Evolutionary conservation across 2,329 filamentous ascomycete species (phyloP).

Genomic region (Coniosporium tulheliwenetii): DNA sequence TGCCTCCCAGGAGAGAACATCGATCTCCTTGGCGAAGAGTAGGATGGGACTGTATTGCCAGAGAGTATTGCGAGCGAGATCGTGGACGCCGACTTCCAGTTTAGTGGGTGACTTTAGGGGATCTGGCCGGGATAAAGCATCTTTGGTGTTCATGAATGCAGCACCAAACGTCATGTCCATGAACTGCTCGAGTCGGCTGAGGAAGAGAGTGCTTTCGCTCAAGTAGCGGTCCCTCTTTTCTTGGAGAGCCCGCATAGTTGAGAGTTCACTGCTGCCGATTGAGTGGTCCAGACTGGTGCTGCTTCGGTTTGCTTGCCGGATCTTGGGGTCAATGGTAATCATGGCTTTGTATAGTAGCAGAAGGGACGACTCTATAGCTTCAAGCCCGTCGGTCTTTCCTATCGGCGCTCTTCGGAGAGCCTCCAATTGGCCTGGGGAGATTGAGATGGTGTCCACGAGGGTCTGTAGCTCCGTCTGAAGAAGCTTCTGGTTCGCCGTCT

Average conservation of each 20-base stretch:
- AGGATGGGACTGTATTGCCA: constrained; percentile 84
- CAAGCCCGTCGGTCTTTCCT: constrained; percentile 53
- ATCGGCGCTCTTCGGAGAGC: constrained; percentile 60
- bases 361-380: constrained; percentile 62
- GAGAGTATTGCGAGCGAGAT: constrained; percentile 53
- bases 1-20: constrained; percentile 64
- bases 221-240: constrained; percentile 89
- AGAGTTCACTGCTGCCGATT: constrained; percentile 57
- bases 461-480: constrained; percentile 79
- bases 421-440: constrained; percentile 60
- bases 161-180: constrained; percentile 69
- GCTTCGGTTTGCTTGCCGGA: constrained; percentile 38
- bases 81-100: constrained; percentile 54
- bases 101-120: constrained; percentile 37
- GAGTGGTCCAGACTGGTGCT: constrained; percentile 31
- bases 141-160: constrained; percentile 54
- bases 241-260: constrained; percentile 83
- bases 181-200: constrained; percentile 65
- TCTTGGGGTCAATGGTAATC: constrained; percentile 77
- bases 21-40: constrained; percentile 76
- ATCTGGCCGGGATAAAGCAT: constrained; percentile 36
- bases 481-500: constrained; percentile 91
- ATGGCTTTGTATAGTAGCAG: constrained; percentile 82
- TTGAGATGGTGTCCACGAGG: constrained; percentile 80
- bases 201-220: constrained; percentile 58